Conservation (phyloP, 2,329 filamentous ascomycete genomes). For the Lasiodiplodia theobromae region DNA sequence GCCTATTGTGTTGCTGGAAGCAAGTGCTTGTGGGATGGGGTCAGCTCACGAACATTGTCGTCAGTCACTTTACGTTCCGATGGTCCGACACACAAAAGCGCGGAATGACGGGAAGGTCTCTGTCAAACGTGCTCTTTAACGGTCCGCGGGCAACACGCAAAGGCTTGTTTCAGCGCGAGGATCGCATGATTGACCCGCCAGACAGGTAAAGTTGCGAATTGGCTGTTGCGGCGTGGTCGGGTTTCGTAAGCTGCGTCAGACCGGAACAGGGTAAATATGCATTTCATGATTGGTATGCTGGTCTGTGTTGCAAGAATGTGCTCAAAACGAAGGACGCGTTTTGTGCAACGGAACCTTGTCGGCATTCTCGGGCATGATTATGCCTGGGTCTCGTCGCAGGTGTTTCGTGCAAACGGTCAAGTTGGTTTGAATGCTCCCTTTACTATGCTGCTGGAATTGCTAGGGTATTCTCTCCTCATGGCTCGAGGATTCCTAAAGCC, state of each 20-base stretch:
- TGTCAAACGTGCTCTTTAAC: conserved; percentile 9
- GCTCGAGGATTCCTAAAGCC: conserved; percentile 12
- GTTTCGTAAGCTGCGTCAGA: conserved; percentile 2
- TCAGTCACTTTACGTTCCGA: background rate
- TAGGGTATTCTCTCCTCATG: conserved; percentile 11
- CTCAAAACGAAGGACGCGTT: background rate
- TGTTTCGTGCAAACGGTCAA: background rate
- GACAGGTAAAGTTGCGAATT: background rate
- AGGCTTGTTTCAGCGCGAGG: background rate
- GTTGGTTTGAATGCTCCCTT: background rate
- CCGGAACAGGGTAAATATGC: background rate
- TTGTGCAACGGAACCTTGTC: background rate
- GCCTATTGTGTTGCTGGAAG: background rate
- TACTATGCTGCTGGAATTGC: conserved; percentile 3
- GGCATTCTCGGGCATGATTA: background rate
- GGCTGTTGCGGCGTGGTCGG: background rate
- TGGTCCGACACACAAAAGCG: background rate
- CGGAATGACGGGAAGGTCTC: background rate
- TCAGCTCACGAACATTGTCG: background rate
- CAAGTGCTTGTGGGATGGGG: background rate
- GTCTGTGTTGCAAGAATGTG: background rate
- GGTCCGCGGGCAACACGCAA: background rate
- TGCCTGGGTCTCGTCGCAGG: background rate
- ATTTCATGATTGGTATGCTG: background rate
- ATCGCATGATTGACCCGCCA: background rate